Conservation (phyloP, 148 eudicot species). For the Arbutus unedo region DNA sequence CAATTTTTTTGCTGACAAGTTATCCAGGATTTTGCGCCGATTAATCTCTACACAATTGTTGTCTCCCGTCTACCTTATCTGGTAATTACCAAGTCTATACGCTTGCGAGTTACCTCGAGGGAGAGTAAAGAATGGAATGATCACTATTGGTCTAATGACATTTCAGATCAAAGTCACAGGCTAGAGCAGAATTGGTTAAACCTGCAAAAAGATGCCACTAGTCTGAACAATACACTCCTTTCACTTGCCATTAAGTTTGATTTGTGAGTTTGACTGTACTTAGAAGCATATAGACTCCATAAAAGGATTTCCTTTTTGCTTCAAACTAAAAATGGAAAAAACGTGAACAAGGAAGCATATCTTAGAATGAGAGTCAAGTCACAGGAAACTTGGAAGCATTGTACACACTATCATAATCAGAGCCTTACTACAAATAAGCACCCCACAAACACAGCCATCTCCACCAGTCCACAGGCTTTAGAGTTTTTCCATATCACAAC, state of each 20-base stretch:
- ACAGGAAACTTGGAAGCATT: conserved; percentile 51
- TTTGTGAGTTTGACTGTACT: not conserved
- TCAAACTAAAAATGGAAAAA: not conserved
- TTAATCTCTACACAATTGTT: not conserved
- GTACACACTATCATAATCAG: conserved; percentile 4
- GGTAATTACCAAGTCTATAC: not conserved
- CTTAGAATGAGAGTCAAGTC: conserved; percentile 69
- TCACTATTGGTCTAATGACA: not conserved
- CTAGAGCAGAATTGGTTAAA: not conserved
- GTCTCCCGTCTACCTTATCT: not conserved
- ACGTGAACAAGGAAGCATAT: not conserved
- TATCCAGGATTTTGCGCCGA: not conserved
- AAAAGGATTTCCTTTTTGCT: not conserved
- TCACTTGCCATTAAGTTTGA: not conserved
- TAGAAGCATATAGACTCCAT: not conserved
- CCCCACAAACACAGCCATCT: not conserved
- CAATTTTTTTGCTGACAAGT: not conserved
- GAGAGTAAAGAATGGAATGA: not conserved
- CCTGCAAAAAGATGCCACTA: not conserved
- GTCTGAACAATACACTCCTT: not conserved
- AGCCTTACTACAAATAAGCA: conserved; percentile 28
- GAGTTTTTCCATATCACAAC: conserved; percentile 9
- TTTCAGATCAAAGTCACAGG: not conserved
- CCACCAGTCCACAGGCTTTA: conserved; percentile 6
- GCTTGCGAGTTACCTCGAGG: not conserved